These are phyloP conservation scores for Teratosphaeria epicoccoides DNA, from an alignment of 2,329 filamentous ascomycete species.

Conservation along the genomic window DNA sequence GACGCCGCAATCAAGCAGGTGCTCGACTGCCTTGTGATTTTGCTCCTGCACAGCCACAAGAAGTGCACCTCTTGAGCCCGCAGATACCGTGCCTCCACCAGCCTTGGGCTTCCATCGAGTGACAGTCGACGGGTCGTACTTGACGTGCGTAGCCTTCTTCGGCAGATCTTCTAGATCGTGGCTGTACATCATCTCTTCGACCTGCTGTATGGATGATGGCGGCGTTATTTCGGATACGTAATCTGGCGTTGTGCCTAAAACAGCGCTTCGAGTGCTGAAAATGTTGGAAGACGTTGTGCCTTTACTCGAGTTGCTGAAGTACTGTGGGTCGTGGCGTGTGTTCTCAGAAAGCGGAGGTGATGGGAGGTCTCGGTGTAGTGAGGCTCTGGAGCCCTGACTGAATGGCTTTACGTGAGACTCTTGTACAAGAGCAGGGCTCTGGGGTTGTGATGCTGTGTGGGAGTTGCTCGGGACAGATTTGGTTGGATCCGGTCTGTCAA, in stretches of 20 bases:
- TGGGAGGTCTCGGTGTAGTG: not conserved
- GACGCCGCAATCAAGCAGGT: conserved; percentile 20
- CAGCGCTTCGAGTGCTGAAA: conserved; percentile 11
- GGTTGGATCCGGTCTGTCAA: conserved; percentile 41
- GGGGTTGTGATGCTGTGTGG: not conserved
- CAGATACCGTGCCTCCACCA: conserved; percentile 16
- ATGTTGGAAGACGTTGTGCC: conserved; percentile 2
- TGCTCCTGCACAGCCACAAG: conserved; percentile 25
- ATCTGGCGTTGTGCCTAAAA: conserved; percentile 2
- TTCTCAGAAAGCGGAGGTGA: not conserved
- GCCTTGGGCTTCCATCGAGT: conserved; percentile 13
- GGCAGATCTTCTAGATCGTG: conserved; percentile 29
- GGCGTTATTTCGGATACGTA: conserved; percentile 13
- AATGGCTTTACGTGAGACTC: not conserved
- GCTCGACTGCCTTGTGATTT: conserved; percentile 19
- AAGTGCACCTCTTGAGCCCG: conserved; percentile 30
- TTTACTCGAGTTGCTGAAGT: not conserved
- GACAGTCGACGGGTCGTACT: conserved; percentile 26
- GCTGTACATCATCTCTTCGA: conserved; percentile 19
- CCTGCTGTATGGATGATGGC: conserved; percentile 9
- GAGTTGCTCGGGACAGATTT: conserved; percentile 7
- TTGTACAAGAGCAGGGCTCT: not conserved
- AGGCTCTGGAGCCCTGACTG: not conserved
- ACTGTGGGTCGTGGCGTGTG: not conserved
- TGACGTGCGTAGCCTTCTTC: conserved; percentile 39